Evolutionary conservation across 345 rosid species (phyloP), one percentile per base, ranked within the genome.

Genomic region (Hibiscus mutabilis): DNA sequence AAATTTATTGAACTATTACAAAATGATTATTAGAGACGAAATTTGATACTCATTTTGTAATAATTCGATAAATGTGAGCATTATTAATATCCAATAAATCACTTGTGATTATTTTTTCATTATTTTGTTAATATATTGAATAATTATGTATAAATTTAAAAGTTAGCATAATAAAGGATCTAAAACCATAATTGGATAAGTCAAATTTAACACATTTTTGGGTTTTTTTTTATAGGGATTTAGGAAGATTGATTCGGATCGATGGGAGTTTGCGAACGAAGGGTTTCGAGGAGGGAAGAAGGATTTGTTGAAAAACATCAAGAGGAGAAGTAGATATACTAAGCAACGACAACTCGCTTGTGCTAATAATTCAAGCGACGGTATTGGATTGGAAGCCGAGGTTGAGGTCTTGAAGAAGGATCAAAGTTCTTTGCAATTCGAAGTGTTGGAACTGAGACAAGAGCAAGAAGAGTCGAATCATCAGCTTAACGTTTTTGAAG

Each of bases 211-310:
- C 61, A 12, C 13, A n/a, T 66, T 67, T 44, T 7, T 14, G 71
- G 21, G 2, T 14, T 57, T 51, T 55, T 60, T 51, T 55, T 74
- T 58, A 35, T 74, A 89, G 91, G 95, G 91, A 0, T 89, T 89
- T 57, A 79, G 84, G 75, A 89, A 89, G 89, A 78, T 87, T 44
- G 82, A 84, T 61, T 73, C 83, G 1, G 90, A 89, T 24, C 71
- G 84, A 76, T 87, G 91, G 91, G 91, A 89, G 65, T 89, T 87
- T 18, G 87, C 87, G 5, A 84, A 85, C 67, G 85, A 83, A 33
- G 81, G 78, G 59, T 87, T 89, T 81, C 88, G 49, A 52, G 78
- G 84, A 56, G 90, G 89, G 66, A 80, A 83, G 78, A 84, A 74
- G 76, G 84, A 86, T 77, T 81, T 89, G 79, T 85, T 89, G 24